Evolutionary conservation across 352 stramenopile genomes (phyloP).

Genomic region (Pythium myriotylum): DNA sequence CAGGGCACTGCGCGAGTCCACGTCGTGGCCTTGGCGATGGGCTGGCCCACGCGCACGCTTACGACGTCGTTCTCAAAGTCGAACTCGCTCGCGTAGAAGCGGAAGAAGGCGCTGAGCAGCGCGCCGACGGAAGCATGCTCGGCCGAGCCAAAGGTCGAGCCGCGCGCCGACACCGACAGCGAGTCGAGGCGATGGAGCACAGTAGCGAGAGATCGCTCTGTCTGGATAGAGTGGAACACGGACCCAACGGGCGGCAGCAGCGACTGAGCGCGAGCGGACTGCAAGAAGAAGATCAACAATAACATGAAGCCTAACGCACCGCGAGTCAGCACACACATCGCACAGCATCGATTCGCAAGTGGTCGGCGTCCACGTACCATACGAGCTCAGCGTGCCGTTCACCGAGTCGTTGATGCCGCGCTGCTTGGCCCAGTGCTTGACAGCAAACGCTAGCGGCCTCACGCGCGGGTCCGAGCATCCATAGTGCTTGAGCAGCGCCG

Average conservation of each 20-base stretch:
- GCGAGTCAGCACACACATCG: too few relatives aligned
- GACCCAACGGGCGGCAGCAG: conserved; percentile 50
- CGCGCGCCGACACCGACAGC: conserved; percentile 48
- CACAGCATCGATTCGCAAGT: too few relatives aligned
- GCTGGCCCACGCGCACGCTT: conserved; percentile 82
- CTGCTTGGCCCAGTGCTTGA: conserved; percentile 98
- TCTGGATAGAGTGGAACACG: conserved; percentile 64
- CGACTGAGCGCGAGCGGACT: conserved; percentile 63
- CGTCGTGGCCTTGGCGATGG: conserved; percentile 69
- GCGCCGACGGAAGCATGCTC: conserved; percentile 88
- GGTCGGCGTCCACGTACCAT: conserved; percentile 81
- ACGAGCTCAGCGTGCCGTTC: conserved; percentile 96
- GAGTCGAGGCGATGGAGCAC: conserved; percentile 72
- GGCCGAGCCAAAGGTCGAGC: conserved; percentile 60
- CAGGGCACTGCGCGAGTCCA: conserved; percentile 69
- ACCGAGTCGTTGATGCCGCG: conserved; percentile 97
- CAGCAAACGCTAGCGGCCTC: conserved; percentile 93
- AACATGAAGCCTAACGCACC: conserved; percentile 97
- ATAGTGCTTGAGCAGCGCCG: conserved; percentile 76
- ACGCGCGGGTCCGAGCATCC: conserved; percentile 73
- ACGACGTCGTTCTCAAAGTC: conserved; percentile 95
- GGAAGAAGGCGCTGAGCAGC: conserved; percentile 96
- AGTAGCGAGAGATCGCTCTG: conserved; percentile 91
- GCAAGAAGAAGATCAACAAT: conserved; percentile 97
- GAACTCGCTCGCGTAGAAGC: conserved; percentile 96